Evolutionary conservation across 345 rosid species (phyloP).

Genomic region (Clausena lansium): DNA sequence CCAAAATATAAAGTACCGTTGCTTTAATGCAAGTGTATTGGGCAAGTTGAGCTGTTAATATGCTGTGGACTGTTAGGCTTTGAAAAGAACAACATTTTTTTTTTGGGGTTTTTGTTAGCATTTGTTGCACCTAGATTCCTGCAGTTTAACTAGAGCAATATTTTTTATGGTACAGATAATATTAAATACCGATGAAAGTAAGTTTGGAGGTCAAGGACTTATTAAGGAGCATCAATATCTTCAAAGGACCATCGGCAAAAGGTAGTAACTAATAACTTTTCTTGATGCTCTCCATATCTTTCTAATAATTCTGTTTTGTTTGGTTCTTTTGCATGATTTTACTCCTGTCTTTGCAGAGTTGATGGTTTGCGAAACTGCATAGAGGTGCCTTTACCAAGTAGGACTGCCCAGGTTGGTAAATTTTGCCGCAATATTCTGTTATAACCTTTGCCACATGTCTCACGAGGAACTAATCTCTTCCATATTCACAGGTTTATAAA

Average conservation of each 20-base stretch:
- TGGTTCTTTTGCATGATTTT: constrained; percentile 6
- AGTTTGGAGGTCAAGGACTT: constrained; percentile 76
- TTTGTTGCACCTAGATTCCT: background rate
- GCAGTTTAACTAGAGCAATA: background rate
- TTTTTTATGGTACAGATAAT: constrained; percentile 47
- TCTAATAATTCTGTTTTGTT: constrained; percentile 5
- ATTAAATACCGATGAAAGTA: constrained; percentile 73
- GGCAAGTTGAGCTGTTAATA: background rate
- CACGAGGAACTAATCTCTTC: background rate
- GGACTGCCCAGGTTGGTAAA: constrained; percentile 84
- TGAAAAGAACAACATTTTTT: background rate
- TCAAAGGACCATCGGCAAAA: constrained; percentile 66
- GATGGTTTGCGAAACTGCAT: constrained; percentile 77
- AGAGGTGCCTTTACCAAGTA: constrained; percentile 74
- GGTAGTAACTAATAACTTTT: constrained; percentile 30
- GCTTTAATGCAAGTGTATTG: background rate
- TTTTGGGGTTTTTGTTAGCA: background rate
- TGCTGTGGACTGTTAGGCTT: background rate
- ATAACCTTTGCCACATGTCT: background rate
- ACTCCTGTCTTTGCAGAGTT: constrained; percentile 45
- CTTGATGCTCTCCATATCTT: background rate
- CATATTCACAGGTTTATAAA: constrained; percentile 56
- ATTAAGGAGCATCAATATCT: constrained; percentile 53
- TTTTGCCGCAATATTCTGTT: constrained; percentile 8
- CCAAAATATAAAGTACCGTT: background rate